These are phyloP conservation scores for Chlorella ohadii DNA, from an alignment of 139 green algal genomes.

Conservation along the genomic window DNA sequence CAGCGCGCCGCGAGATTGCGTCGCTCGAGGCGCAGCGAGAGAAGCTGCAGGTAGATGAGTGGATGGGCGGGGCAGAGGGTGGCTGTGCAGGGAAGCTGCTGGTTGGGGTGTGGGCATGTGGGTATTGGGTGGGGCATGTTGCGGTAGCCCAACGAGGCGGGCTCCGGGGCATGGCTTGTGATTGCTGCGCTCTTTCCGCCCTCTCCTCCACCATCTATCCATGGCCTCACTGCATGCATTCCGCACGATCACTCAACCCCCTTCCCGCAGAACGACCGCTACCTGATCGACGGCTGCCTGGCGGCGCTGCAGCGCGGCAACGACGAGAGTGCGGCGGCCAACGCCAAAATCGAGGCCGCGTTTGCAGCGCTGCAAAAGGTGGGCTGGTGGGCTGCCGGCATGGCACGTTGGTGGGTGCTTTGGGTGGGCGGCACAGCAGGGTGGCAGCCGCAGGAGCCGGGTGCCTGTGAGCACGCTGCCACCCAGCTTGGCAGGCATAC, in stretches of 20 bases:
- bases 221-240: neutral
- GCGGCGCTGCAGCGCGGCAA: constrained; percentile 20
- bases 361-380: constrained; percentile 7
- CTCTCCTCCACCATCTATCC: neutral
- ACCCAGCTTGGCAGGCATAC: neutral
- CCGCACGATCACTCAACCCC: neutral
- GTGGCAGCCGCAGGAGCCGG: neutral
- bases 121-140: too few relatives aligned
- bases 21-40: constrained; percentile 1
- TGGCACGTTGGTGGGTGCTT: too few relatives aligned
- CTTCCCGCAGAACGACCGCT: constrained; percentile 17
- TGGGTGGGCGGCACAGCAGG: too few relatives aligned
- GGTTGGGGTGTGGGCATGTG: too few relatives aligned
- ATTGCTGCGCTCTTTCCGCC: too few relatives aligned
- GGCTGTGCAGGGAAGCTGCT: too few relatives aligned
- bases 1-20: neutral
- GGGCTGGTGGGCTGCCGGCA: neutral
- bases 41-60: constrained; percentile 6
- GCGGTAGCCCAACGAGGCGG: too few relatives aligned
- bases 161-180: too few relatives aligned
- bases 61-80: neutral
- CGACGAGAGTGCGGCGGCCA: constrained; percentile 2
- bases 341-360: neutral
- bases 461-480: neutral
- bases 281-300: constrained; percentile 24